These are phyloP conservation scores for Silene uniflora DNA, from an alignment of 148 eudicot genomes.

Conservation along the genomic window DNA sequence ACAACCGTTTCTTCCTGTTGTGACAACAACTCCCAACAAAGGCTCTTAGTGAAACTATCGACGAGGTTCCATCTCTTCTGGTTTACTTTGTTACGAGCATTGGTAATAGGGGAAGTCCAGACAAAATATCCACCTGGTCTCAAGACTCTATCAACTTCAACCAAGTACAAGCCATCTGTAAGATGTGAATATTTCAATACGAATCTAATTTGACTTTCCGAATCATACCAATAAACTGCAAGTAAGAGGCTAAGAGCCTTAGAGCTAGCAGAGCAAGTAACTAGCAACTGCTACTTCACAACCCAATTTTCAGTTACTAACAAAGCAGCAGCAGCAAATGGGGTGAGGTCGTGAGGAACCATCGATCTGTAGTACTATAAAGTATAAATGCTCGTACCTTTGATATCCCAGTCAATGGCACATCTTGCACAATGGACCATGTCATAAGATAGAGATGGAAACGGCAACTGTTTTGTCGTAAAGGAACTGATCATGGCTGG, in stretches of 20 bases:
- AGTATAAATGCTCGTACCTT: conserved; percentile 43
- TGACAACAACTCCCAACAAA: conserved; percentile 86
- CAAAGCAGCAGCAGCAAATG: no score
- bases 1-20: conserved; percentile 98
- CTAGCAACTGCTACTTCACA: neutral
- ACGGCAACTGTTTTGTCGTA: conserved; percentile 65
- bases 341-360: no score
- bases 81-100: conserved; percentile 71
- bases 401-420: conserved; percentile 74
- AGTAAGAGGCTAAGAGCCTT: neutral
- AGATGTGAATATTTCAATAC: neutral
- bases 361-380: no score
- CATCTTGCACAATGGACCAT: conserved; percentile 92
- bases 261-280: neutral
- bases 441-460: conserved; percentile 85
- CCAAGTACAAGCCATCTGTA: conserved; percentile 76
- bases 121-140: conserved; percentile 99
- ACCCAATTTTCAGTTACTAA: no score
- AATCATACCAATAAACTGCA: neutral
- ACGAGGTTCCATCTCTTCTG: conserved; percentile 76
- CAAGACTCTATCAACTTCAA: conserved; percentile 87
- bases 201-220: neutral
- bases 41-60: conserved; percentile 47
- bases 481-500: conserved; percentile 92
- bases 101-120: conserved; percentile 91